Evolutionary conservation across 1,284 basidiomycete genomes (phyloP), one percentile per base, ranked within the genome.

Genomic region (Melampsora larici-populina): DNA sequence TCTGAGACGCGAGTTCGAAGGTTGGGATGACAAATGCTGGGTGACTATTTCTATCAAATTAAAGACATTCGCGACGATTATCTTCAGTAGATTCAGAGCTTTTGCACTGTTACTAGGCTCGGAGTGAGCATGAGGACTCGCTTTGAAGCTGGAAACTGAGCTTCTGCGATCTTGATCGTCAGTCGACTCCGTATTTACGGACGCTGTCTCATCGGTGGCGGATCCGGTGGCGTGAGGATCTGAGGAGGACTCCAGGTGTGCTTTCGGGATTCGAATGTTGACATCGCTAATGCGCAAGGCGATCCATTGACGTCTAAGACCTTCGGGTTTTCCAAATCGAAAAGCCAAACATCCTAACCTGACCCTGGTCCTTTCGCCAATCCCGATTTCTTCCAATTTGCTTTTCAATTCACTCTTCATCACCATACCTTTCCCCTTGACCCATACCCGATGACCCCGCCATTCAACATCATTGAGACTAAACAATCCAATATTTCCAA

Each of bases 231-330:
- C n/a, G 24, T 60, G 24, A 24, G 55, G 24, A 49, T 76, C 66
- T 26, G 65, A 69, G 9, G 55, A 63, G 29, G 64, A 33, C 31
- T 67, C 65, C 17, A 70, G 26, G 29, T 63, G 75, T 43, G 51
- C 67, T 51, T 78, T 78, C 43, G 75, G 75, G 55, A 78, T 49
- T 55, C 68, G 51, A 31, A 78, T 70, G 33, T 36, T 66, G 29
- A 69, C 58, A 70, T 51, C 46, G 49, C 40, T 46, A 31, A 78
- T 26, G 9, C 75, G 58, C 26, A 78, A 46, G 15, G 75, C 75
- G 33, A 78, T 70, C 75, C 75, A 78, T 58, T 78, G 75, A 31
- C 75, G 75, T 33, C 75, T 70, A 5, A 60, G 49, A 24, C 75
- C 68, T 70, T 78, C 75, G 49, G 43, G 62, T 43, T 66, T 70